These are phyloP conservation scores for Xanthoconium purpureum DNA, from an alignment of 768 basidiomycete species.

Conservation along the genomic window DNA sequence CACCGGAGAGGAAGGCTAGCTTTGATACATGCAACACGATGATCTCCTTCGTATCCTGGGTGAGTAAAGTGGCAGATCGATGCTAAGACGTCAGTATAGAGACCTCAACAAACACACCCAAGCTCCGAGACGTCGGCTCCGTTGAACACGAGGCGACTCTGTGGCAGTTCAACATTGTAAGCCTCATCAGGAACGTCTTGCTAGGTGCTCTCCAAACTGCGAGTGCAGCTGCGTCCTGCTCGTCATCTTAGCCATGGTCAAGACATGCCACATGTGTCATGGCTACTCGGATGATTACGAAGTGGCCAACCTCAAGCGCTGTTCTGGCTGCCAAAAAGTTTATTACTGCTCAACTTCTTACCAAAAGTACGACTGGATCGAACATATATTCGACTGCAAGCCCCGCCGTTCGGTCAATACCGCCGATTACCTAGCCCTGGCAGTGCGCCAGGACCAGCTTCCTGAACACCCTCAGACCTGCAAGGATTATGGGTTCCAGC, in stretches of 20 bases:
- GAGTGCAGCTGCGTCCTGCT: background rate
- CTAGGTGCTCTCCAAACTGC: too few relatives aligned
- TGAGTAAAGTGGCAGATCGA: too few relatives aligned
- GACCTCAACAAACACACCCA: too few relatives aligned
- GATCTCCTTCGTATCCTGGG: too few relatives aligned
- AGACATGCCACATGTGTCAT: background rate
- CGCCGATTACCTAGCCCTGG: background rate
- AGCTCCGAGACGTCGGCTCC: too few relatives aligned
- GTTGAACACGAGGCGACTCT: too few relatives aligned
- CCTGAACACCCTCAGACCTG: background rate
- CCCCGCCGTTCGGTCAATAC: constrained; percentile 3
- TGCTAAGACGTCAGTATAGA: too few relatives aligned
- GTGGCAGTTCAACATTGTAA: too few relatives aligned
- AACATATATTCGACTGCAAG: constrained; percentile 7
- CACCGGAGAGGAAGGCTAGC: too few relatives aligned
- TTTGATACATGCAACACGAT: too few relatives aligned
- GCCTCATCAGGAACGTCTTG: too few relatives aligned
- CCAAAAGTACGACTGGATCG: background rate
- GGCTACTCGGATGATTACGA: background rate
- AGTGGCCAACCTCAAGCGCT: background rate
- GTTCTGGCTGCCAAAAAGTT: background rate
- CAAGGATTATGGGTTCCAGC: constrained; percentile 1
- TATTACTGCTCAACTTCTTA: background rate
- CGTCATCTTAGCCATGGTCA: background rate
- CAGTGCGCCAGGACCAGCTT: background rate